A percentile compares a stretch with the other conserved stretches of the same genome.
Conservation (phyloP, 345 rosid species). For the Draba incana region DNA sequence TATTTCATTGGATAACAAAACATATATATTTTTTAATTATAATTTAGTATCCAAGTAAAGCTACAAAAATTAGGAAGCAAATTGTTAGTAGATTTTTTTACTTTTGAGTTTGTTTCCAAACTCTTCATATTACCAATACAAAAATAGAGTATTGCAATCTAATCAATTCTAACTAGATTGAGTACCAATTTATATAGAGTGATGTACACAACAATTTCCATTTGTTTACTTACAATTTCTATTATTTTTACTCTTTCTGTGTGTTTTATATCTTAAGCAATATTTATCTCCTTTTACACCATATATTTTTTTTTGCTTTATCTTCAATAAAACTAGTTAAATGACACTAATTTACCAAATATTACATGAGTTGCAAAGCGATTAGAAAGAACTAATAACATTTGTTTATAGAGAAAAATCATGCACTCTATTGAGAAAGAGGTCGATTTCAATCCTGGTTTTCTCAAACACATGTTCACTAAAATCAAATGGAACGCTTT, state of each 20-base stretch:
- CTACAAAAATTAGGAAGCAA: background rate
- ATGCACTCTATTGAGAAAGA: slow-evolving; percentile 42
- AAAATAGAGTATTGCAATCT: background rate
- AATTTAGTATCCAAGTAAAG: background rate
- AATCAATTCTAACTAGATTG: background rate
- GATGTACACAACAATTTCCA: background rate
- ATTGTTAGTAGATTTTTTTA: too few relatives aligned
- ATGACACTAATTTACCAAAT: too few relatives aligned
- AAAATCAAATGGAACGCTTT: slow-evolving; percentile 84
- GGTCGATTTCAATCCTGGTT: slow-evolving; percentile 72
- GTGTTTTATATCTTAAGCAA: too few relatives aligned
- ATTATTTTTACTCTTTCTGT: too few relatives aligned
- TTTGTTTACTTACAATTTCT: too few relatives aligned
- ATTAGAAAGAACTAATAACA: too few relatives aligned
- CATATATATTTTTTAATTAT: background rate
- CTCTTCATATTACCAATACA: too few relatives aligned
- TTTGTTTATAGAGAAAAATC: background rate
- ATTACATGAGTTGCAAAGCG: too few relatives aligned
- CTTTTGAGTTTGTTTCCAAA: too few relatives aligned
- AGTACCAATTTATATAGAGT: background rate
- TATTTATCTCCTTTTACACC: too few relatives aligned
- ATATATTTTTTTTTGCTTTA: too few relatives aligned
- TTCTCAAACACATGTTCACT: slow-evolving; percentile 60
- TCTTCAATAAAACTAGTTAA: too few relatives aligned
- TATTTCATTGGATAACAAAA: background rate